phyloP scores from a whole-genome alignment of 306 rosid genomes.

The Sesbania bispinosa region DNA sequence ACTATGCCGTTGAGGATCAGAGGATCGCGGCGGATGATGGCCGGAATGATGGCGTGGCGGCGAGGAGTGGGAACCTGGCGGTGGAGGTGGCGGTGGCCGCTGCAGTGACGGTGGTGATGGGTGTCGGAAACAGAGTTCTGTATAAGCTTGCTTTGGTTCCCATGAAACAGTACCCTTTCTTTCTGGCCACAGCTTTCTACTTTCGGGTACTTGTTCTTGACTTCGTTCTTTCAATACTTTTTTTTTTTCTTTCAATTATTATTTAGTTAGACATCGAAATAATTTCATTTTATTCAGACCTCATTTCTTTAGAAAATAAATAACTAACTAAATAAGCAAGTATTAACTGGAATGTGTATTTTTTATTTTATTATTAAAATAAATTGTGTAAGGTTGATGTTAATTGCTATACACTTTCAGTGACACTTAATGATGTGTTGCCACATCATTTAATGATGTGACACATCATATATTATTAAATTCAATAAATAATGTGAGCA shows the following conservation, averaged over 20 bases:
- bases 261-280: background rate
- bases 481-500: too few species aligned
- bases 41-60: constrained; percentile 19
- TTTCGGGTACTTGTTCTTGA: constrained; percentile 83
- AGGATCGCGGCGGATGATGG: constrained; percentile 26
- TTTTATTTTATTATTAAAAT: too few species aligned
- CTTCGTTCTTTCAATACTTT: too few species aligned
- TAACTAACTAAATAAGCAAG: too few species aligned
- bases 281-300: background rate
- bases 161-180: constrained; percentile 81
- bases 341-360: too few species aligned
- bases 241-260: background rate
- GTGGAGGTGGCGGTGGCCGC: constrained; percentile 64
- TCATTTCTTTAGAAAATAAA: too few species aligned
- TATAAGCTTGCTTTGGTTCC: constrained; percentile 92
- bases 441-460: too few species aligned
- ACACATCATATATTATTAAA: too few species aligned
- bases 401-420: too few species aligned
- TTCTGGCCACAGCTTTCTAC: constrained; percentile 95
- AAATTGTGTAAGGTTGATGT: too few species aligned
- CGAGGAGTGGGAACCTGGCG: constrained; percentile 29
- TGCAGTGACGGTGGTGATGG: constrained; percentile 63
- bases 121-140: constrained; percentile 79
- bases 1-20: constrained; percentile 50
- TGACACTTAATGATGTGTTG: too few species aligned